phyloP scores from a whole-genome alignment of 2,329 filamentous ascomycete species.

The Exophiala sp. region DNA sequence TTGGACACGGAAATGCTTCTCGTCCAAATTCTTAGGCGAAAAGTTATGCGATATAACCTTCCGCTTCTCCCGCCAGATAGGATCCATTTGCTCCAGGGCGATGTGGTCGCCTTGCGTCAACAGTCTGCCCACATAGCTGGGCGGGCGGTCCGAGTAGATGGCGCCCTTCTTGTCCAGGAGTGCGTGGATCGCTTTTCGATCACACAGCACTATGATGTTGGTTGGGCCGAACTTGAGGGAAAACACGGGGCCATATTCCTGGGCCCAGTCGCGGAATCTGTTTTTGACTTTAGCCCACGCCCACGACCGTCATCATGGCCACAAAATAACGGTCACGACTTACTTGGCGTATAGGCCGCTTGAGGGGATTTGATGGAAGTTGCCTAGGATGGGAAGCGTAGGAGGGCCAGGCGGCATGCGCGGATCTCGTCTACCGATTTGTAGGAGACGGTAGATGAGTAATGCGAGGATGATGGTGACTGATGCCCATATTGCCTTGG shows the following conservation, averaged over 20 bases:
- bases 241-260: conserved; percentile 39
- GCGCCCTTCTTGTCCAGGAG: conserved; percentile 31
- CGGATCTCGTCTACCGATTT: conserved; percentile 10
- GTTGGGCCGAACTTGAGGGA: conserved; percentile 39
- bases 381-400: conserved; percentile 41
- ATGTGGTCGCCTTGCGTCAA: conserved; percentile 45
- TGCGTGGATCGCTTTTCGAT: conserved; percentile 18
- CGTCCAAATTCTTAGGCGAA: conserved; percentile 25
- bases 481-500: neutral
- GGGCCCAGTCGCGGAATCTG: conserved; percentile 14
- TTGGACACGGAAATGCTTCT: conserved; percentile 38
- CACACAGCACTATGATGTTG: conserved; percentile 39
- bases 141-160: conserved; percentile 28
- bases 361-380: conserved; percentile 37
- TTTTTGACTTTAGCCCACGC: too few species aligned
- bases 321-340: too few species aligned
- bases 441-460: conserved; percentile 4
- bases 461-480: conserved; percentile 1
- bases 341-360: conserved; percentile 35
- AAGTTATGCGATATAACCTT: conserved; percentile 43
- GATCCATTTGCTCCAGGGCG: conserved; percentile 42
- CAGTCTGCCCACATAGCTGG: conserved; percentile 34
- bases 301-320: too few species aligned
- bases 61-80: conserved; percentile 42
- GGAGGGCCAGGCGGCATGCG: conserved; percentile 33